Percentiles rank a stretch among this genome's conserved stretches.
phyloP scores from a whole-genome alignment of 257 asterid species.

The Capsicum baccatum region DNA sequence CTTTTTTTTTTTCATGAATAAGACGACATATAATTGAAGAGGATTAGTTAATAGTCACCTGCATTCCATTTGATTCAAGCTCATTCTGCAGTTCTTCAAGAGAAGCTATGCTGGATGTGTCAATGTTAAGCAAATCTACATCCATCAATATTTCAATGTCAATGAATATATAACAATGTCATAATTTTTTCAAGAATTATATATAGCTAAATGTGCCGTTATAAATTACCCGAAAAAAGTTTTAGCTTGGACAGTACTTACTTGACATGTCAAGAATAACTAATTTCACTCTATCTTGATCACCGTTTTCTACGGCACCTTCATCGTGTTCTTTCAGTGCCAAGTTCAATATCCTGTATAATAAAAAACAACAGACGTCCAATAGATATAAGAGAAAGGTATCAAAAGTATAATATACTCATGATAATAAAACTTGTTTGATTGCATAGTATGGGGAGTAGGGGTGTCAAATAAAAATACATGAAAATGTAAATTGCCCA shows the following conservation, averaged over 20 bases:
- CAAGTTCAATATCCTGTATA: constrained; percentile 22
- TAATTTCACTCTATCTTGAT: constrained; percentile 32
- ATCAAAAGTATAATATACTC: neutral
- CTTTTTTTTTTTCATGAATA: neutral
- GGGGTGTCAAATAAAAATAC: neutral
- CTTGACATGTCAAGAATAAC: constrained; percentile 49
- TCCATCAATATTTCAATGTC: neutral
- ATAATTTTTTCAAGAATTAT: neutral
- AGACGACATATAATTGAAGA: neutral
- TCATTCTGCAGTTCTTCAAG: constrained; percentile 38
- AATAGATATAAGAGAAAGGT: neutral
- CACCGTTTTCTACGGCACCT: constrained; percentile 33
- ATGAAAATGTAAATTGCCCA: neutral
- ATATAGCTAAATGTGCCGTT: neutral
- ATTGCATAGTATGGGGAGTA: neutral
- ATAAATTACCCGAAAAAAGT: neutral
- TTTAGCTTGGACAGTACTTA: constrained; percentile 29
- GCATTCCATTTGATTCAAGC: constrained; percentile 38
- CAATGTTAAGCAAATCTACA: constrained; percentile 44
- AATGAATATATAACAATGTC: neutral
- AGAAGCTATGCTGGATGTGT: constrained; percentile 42
- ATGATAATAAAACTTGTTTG: neutral
- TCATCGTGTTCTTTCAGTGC: constrained; percentile 27
- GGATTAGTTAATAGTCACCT: constrained; percentile 29
- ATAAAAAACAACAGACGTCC: neutral